Evolutionary conservation across 2,329 filamentous ascomycete species (phyloP), one percentile per base, ranked within the genome.

Genomic region (Bipolaris oryzae): DNA sequence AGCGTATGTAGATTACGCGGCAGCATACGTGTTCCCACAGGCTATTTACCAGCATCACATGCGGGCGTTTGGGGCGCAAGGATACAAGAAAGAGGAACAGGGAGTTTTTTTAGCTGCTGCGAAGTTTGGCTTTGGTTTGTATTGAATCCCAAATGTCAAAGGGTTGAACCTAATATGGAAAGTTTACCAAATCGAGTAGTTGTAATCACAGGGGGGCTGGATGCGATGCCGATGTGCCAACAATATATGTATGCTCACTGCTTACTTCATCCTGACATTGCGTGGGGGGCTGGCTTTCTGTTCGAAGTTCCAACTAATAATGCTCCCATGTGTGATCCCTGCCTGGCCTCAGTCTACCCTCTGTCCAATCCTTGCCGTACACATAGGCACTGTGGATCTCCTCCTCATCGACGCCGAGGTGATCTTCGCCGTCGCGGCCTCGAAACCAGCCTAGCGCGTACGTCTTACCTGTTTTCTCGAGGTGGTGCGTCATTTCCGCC

Each of bases 371-470:
- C 15, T 71, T 74, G 0, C 88, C 88, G 71, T 89, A 87, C 72
- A 84, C 86, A 74, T 91, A 93, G 55, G 74, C 77, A 57, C 82
- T 84, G 58, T 82, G 78, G 67, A 93, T 78, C 72, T 89, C 87
- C 78, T 93, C 90, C 77, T 91, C 83, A 69, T 94, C 90, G 55
- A 94, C 85, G 11, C 90, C 90, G 69, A 89, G 89, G 78, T 93
- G 90, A 60, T 85, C 84, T 74, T 88, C 82, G 3, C 87, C 87
- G 74, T 94, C 90, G 16, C 89, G 79, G 0, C 90, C 90, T 38
- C 79, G 78, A 68, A 92, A 92, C 89, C 89, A 92, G 1, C 90
- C 90, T 33, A 93, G 75, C 1, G 88, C 89, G 73, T 93, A 94
- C 38, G 81, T 87, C 78, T 89, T 88, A 35, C 84, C 82, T n/a